Evolutionary conservation across 805 yeast species (phyloP).

Genomic region (Saccharomyces eubayanus): DNA sequence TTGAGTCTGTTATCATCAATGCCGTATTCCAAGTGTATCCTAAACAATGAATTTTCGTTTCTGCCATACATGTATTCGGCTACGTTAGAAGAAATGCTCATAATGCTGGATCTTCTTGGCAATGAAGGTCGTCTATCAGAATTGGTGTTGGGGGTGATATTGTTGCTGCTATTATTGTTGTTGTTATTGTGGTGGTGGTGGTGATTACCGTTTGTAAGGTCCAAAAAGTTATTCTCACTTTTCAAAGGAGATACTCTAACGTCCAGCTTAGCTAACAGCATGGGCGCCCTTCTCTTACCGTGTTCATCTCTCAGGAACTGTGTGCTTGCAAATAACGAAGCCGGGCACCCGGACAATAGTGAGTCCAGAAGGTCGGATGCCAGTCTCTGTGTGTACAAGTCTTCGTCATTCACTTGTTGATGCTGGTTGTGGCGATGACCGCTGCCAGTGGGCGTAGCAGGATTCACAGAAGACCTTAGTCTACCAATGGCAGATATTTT

Average conservation of each 20-base stretch:
- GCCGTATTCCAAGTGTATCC: conserved; percentile 83
- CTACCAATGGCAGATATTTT: conserved; percentile 16
- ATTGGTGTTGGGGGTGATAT: background rate
- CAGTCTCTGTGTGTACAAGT: conserved; percentile 18
- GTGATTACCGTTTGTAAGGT: background rate
- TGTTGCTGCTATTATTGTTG: background rate
- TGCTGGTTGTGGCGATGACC: background rate
- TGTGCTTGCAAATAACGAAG: conserved; percentile 66
- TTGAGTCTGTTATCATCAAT: conserved; percentile 66
- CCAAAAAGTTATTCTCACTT: conserved; percentile 1
- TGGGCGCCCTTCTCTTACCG: conserved; percentile 72
- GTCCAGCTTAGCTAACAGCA: conserved; percentile 64
- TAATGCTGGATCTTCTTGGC: background rate
- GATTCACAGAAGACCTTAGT: conserved; percentile 7
- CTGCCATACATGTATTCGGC: background rate
- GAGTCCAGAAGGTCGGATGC: conserved; percentile 43
- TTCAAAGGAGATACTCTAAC: conserved; percentile 46
- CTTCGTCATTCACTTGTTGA: background rate
- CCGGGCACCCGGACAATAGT: conserved; percentile 60
- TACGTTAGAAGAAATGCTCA: background rate
- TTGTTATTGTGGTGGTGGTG: background rate
- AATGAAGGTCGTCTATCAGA: background rate
- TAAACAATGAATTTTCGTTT: conserved; percentile 28
- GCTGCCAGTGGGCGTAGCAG: background rate
- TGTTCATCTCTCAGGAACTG: conserved; percentile 68